Base-by-base conservation (phyloP, 2,329 filamentous ascomycete species). In the Xylariaceae sp. region DNA sequence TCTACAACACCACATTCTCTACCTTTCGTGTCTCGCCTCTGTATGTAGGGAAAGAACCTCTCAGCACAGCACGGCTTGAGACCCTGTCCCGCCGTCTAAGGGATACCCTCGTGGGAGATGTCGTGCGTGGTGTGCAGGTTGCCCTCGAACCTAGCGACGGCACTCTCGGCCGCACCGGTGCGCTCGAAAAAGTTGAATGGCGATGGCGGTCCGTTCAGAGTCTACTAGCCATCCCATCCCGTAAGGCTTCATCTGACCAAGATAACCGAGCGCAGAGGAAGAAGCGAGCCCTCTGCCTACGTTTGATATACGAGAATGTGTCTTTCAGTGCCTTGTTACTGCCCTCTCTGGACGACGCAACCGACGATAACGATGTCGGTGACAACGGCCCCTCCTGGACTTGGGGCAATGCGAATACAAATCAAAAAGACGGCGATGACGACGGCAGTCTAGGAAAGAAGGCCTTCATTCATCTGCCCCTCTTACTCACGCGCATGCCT, bases 1-100 rank as follows among this genome's bases (percentile, higher is more conserved):
- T 82, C 60, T 79, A 77, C 67, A 76, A 79, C 64, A 80, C 74
- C 0, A 80, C 77, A 12, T 82, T 80, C 52, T 76, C 77, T 3
- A 73, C 73, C 5, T 73, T 80, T 55, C 75, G 76, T 37, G 70
- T 73, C 3, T 80, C 78, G 0, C 76, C 77, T 1, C 65, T 82
- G 1, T 72, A 74, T 56, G 47, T 77, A 19, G 76, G 75, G 20
- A 42, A 61, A 3, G 61, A 70, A 2, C 33, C 55, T 0, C 64
- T 80, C 1, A 65, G 64, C 0, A 37, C 60, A 0, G 34, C 57
- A 0, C 67, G 71, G 3, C 67, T 82, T 2, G 60, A 66, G 12
- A 45, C 59, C 0, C 64, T 81, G 0, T 70, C 74, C 1, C 68
- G 68, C 6, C 68, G 73, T 2, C 62, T 82, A 2, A 73, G 77